Percentiles rank a stretch among this genome's conserved stretches.
phyloP scores from a whole-genome alignment of 2,329 filamentous ascomycete genomes.

The Colletotrichum orbiculare region DNA sequence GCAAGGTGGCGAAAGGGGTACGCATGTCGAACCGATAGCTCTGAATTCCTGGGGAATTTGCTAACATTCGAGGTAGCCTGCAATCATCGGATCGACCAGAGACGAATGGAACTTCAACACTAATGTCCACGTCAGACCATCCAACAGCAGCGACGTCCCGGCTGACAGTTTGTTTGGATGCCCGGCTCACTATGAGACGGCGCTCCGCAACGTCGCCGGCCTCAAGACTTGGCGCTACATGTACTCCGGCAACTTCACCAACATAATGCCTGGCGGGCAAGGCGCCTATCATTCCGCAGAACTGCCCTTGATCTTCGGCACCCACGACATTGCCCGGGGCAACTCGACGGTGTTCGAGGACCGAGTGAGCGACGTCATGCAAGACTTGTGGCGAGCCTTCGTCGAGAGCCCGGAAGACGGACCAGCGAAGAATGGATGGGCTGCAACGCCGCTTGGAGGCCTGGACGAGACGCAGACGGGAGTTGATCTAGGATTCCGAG shows the following conservation, averaged over 20 bases:
- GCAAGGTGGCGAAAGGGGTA: conserved; percentile 13
- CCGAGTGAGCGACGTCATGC: conserved; percentile 10
- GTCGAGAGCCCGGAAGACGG: conserved; percentile 4
- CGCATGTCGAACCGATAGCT: not conserved
- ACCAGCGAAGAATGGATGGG: not conserved
- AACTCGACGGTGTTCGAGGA: conserved; percentile 17
- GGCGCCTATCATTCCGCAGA: conserved; percentile 45
- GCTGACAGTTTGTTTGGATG: conserved; percentile 9
- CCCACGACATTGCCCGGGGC: conserved; percentile 35
- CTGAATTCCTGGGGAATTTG: no score
- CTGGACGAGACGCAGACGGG: conserved; percentile 2
- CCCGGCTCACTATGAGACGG: conserved; percentile 7
- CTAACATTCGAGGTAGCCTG: not conserved
- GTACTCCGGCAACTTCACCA: conserved; percentile 24
- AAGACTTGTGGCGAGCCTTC: conserved; percentile 24
- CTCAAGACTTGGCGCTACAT: conserved; percentile 16
- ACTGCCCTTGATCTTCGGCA: conserved; percentile 47
- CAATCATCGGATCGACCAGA: conserved; percentile 7
- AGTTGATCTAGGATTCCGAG: not conserved
- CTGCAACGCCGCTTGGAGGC: not conserved
- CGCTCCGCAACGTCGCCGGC: conserved; percentile 4
- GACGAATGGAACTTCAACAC: conserved; percentile 16
- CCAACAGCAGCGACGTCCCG: not conserved
- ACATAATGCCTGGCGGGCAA: conserved; percentile 21
- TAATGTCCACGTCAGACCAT: not conserved